Conservation (phyloP, 768 basidiomycete species). For the Hydnum rufescens region DNA sequence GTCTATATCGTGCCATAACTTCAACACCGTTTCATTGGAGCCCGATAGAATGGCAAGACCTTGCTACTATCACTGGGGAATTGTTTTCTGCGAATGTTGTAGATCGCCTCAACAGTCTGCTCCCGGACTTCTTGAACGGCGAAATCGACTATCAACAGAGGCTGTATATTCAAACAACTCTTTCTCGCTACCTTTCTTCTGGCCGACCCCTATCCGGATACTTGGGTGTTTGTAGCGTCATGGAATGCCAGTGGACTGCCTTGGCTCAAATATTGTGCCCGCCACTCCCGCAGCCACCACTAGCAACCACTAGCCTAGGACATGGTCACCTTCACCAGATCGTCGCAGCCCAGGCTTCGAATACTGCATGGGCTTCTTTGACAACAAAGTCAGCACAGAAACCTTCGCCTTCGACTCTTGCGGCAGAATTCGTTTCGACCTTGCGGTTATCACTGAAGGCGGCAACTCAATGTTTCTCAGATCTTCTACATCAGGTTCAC, state of each 20-base stretch:
- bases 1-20: constrained; percentile 68
- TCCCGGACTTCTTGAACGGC: constrained; percentile 39
- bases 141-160: constrained; percentile 24
- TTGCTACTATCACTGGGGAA: constrained; percentile 32
- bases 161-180: constrained; percentile 16
- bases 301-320: not conserved
- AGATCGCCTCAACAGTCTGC: constrained; percentile 50
- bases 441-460: constrained; percentile 34
- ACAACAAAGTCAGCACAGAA: constrained; percentile 12
- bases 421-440: constrained; percentile 6
- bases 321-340: not conserved
- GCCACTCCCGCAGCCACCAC: constrained; percentile 11
- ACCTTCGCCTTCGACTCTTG: not conserved
- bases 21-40: constrained; percentile 64
- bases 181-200: constrained; percentile 47
- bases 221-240: constrained; percentile 75
- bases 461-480: constrained; percentile 57
- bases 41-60: constrained; percentile 36
- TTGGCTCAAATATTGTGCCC: constrained; percentile 48
- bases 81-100: constrained; percentile 50
- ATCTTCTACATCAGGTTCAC: constrained; percentile 58
- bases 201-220: constrained; percentile 72
- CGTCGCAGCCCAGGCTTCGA: constrained; percentile 61
- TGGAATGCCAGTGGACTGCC: constrained; percentile 71
- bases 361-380: constrained; percentile 57